phyloP scores from a whole-genome alignment of 768 basidiomycete species.

The Podaxis sp. region DNA sequence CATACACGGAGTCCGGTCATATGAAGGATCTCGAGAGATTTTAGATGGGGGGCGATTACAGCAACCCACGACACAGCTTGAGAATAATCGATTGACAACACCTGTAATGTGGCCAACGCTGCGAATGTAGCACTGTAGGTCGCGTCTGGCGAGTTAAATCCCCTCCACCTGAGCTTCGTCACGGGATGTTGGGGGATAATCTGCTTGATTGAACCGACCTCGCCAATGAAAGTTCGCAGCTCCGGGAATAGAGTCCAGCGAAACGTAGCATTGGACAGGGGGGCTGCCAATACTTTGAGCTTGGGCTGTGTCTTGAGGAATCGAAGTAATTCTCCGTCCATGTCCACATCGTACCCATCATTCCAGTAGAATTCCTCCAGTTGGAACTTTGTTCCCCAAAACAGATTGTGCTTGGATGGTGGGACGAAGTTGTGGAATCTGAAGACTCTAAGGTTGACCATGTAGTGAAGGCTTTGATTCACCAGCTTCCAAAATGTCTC shows the following conservation, averaged over 20 bases:
- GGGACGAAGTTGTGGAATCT: neutral
- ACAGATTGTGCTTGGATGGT: neutral
- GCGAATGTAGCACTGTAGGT: neutral
- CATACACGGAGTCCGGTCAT: neutral
- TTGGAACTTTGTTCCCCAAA: slow-evolving; percentile 3
- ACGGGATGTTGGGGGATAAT: neutral
- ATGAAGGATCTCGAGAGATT: slow-evolving; percentile 1
- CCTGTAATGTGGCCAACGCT: neutral
- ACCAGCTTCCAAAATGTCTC: neutral
- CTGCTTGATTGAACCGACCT: neutral
- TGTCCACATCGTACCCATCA: neutral
- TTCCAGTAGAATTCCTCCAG: slow-evolving; percentile 1
- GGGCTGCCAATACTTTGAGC: neutral
- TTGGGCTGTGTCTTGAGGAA: neutral
- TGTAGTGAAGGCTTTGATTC: neutral
- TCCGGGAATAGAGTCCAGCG: neutral
- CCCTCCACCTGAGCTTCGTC: neutral
- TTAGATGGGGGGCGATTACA: neutral
- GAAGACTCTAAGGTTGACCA: neutral
- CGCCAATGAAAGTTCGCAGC: neutral
- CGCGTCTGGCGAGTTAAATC: too few species aligned
- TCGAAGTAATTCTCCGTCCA: neutral
- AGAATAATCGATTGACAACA: neutral
- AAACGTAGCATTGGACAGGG: neutral
- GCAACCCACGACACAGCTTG: neutral